Evolutionary conservation across 768 basidiomycete genomes (phyloP), one percentile per base, ranked within the genome.

Genomic region (Kwoniella shandongensis): DNA sequence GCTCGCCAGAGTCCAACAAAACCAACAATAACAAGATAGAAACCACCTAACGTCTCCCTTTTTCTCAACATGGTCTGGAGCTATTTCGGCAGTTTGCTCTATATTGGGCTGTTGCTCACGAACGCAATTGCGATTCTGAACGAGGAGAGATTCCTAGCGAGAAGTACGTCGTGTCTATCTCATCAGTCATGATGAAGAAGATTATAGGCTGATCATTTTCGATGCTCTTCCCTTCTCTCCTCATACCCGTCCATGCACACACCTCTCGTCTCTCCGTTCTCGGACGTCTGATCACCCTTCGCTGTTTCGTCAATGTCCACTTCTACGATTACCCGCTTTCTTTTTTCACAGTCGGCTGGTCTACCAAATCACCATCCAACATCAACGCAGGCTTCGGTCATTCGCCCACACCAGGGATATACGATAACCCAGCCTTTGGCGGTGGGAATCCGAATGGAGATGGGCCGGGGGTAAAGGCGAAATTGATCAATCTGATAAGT

Each of bases 81-180:
- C 40, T 72, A 69, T 49, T 62, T 79, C 26, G 72, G 77, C 2
- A 65, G 62, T 1, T 83, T 96, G 63, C 79, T 97, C 66, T 91
- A 96, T 80, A 87, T 91, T 54, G 80, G 85, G 23, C 81, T 99
- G 22, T 84, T 99, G 40, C 80, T 97, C 73, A 84, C 92, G 67
- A 98, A 99, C 76, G 90, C 92, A 42, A 85, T 98, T 76, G 94
- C 94, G 7, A 86, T 99, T 56, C 81, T 99, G 61, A 94, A 86
- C 70, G 94, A 99, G 78, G 94, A 99, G 68, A 84, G 94, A 6
- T 99, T 99, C 78, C 85, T 99, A 53, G 88, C 91, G 20, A 81
- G 86, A 74, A 91, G 92, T 94, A 73, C 67, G 88, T 82, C 54
- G 22, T n/a, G 32, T 47, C 23, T 50, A 13, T 12, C 18, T 17